A percentile compares a stretch with the other conserved stretches of the same genome.
Conservation (phyloP, 1,284 basidiomycete genomes). For the Uromyces viciae-fabae region DNA sequence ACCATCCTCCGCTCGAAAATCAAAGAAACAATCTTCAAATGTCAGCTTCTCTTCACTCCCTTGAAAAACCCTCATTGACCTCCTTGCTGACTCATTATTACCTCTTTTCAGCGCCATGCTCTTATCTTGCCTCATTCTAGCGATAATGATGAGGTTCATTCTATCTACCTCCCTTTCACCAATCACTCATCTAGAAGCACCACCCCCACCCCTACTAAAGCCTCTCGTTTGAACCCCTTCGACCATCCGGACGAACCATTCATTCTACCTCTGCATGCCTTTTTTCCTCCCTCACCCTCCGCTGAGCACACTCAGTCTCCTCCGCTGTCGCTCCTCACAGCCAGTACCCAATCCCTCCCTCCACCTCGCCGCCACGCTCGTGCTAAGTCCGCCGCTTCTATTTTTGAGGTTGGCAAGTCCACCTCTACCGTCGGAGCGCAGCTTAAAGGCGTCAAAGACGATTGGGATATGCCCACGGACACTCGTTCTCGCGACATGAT, state of each 20-base stretch:
- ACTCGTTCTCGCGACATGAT: neutral
- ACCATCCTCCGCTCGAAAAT: neutral
- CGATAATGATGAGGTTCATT: constrained; percentile 24
- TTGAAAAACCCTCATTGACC: neutral
- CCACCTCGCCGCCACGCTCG: constrained; percentile 16
- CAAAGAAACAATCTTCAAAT: constrained; percentile 4
- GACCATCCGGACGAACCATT: neutral
- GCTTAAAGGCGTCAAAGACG: constrained; percentile 4
- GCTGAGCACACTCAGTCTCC: neutral
- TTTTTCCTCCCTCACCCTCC: neutral
- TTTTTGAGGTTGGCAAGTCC: constrained; percentile 6
- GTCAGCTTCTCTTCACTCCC: neutral
- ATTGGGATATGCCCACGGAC: constrained; percentile 33
- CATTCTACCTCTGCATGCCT: neutral
- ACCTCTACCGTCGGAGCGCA: neutral
- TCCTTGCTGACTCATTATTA: neutral
- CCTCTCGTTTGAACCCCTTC: neutral
- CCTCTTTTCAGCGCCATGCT: neutral
- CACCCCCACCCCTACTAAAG: neutral
- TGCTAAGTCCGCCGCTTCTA: constrained; percentile 27
- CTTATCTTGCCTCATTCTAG: neutral
- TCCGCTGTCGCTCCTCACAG: neutral
- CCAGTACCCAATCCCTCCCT: neutral
- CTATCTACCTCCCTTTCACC: neutral
- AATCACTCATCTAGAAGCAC: neutral